A percentile compares a stretch with the other conserved stretches of the same genome.
These are phyloP conservation scores for Plectosphaerella cucumerina DNA, from an alignment of 2,329 filamentous ascomycete genomes.

Conservation along the genomic window DNA sequence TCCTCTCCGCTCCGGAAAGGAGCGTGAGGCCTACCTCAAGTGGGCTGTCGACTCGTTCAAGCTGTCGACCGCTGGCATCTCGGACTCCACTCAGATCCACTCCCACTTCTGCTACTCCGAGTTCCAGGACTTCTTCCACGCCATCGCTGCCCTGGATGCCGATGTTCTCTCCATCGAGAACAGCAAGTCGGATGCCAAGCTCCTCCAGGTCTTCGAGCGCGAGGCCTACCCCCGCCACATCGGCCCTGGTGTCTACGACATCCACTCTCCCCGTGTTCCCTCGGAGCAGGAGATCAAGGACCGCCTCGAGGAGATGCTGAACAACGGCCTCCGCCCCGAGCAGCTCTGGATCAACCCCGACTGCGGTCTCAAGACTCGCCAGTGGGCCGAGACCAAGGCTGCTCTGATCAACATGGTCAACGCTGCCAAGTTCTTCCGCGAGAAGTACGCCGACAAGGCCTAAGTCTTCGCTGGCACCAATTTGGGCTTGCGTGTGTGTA, in stretches of 20 bases:
- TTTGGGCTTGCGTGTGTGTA: neutral
- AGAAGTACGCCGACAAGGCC: constrained; percentile 61
- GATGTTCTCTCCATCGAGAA: constrained; percentile 99
- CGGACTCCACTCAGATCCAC: constrained; percentile 98
- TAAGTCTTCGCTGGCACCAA: constrained; percentile 1
- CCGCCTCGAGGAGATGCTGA: constrained; percentile 96
- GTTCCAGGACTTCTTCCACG: constrained; percentile 99
- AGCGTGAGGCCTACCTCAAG: constrained; percentile 93
- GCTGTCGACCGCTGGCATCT: constrained; percentile 86
- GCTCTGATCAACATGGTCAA: constrained; percentile 96
- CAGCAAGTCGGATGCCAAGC: constrained; percentile 99
- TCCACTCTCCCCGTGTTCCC: constrained; percentile 97
- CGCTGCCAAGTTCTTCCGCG: constrained; percentile 93
- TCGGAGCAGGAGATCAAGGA: constrained; percentile 98
- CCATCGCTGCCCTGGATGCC: constrained; percentile 94
- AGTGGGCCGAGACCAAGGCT: constrained; percentile 98
- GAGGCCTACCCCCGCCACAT: constrained; percentile 97
- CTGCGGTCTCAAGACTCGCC: constrained; percentile 97
- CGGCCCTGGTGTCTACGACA: constrained; percentile 98
- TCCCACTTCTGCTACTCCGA: constrained; percentile 99
- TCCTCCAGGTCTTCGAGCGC: constrained; percentile 97
- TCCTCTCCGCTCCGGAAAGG: constrained; percentile 86
- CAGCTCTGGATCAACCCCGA: constrained; percentile 99
- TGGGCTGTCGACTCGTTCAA: constrained; percentile 99
- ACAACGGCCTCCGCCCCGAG: constrained; percentile 85